Percentiles rank a stretch among this genome's conserved stretches.
These are phyloP conservation scores for Gaeumannomyces sp. DNA, from an alignment of 2,329 filamentous ascomycete species.

Conservation along the genomic window DNA sequence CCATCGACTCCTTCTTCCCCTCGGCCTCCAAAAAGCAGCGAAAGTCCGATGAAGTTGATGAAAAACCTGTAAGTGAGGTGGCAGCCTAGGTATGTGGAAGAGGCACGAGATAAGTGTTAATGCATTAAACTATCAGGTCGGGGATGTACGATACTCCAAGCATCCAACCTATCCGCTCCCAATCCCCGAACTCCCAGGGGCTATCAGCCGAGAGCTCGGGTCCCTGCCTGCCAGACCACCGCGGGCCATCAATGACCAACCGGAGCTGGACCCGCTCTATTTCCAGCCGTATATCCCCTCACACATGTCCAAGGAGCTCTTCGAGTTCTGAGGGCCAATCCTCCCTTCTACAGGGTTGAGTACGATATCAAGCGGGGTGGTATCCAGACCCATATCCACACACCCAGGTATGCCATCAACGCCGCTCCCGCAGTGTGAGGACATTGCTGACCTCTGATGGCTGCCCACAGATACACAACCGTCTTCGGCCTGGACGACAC, in stretches of 20 bases:
- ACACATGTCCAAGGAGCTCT: constrained; percentile 51
- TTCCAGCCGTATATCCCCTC: constrained; percentile 66
- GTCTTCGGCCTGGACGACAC: constrained; percentile 58
- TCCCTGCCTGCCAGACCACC: constrained; percentile 47
- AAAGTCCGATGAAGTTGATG: constrained; percentile 14
- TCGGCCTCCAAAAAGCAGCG: constrained; percentile 37
- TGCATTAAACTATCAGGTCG: too few species aligned
- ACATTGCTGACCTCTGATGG: background rate
- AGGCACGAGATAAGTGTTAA: too few species aligned
- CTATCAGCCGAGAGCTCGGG: constrained; percentile 31
- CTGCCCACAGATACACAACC: constrained; percentile 37
- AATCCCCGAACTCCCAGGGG: constrained; percentile 36
- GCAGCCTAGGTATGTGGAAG: background rate
- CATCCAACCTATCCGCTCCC: constrained; percentile 46
- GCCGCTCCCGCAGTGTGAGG: background rate
- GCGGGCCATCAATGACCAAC: constrained; percentile 56
- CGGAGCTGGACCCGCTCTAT: constrained; percentile 67
- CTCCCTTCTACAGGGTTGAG: constrained; percentile 71
- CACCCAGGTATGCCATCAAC: constrained; percentile 34
- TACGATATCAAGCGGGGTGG: constrained; percentile 65
- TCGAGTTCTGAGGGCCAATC: constrained; percentile 60
- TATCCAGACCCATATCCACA: constrained; percentile 54
- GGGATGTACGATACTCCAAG: constrained; percentile 21
- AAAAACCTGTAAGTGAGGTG: background rate
- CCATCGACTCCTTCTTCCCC: constrained; percentile 64